Base-by-base conservation (phyloP, 345 rosid species). In the Angophora floribunda region DNA sequence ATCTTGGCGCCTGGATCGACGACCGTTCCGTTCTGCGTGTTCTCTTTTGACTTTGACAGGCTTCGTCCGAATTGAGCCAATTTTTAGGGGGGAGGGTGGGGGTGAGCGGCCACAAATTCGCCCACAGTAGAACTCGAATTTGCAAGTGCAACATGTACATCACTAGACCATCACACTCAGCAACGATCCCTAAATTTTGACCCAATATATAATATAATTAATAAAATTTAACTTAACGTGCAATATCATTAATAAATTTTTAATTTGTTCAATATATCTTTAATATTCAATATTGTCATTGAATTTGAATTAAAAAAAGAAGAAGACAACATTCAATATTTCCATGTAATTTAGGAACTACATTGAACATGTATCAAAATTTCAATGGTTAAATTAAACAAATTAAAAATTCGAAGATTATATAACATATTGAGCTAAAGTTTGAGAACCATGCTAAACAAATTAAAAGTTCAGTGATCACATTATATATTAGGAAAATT, bases 351-450 rank as follows among this genome's bases (percentile, higher is more conserved):
- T 55, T 55, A 55, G 2, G 5, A 22, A 55, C 2, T 21, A 55
- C 0, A 55, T 55, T 0, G 5, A 55, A 0, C 2, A 55, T 55
- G 0, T 8, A 55, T 3, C 22, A 21, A 55, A 21, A 55, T 0
- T 55, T 0, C 13, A 22, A 55, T 0, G 12, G 0, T 0, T 0
- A 55, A 21, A 55, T 55, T 55, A 1, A 55, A 55, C 0, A 55
- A 52, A 52, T 52, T 52, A 19, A 55, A 55, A 4, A 1, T 21
- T 55, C 1, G 0, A 55, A 21, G 0, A 55, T 55, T 5, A 55
- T 28, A 22, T 22, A 22, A 55, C 61, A 22, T 1, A 4, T 55
- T 55, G 13, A 55, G 61, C 0, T 22, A 1, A 55, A 55, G 0
- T 55, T 22, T 1, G 0, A 2, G 13, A 0, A 0, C 1, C 61